Conservation (phyloP, 192 early-diverging fungal species). For the Coemansia sp. region DNA sequence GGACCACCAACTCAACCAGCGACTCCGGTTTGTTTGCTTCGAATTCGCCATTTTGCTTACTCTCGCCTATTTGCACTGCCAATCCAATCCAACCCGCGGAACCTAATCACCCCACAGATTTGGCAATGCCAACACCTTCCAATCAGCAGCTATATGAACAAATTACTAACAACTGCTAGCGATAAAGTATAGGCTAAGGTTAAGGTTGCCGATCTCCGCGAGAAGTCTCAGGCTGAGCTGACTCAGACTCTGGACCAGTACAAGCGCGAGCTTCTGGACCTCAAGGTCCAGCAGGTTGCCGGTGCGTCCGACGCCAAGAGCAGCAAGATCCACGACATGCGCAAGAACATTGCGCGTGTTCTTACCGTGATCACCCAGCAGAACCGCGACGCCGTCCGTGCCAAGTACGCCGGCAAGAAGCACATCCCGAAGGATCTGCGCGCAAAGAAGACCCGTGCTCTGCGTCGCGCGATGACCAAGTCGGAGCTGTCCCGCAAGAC, state of each 20-base stretch:
- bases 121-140: neutral
- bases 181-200: constrained; percentile 87
- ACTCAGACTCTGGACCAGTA: constrained; percentile 89
- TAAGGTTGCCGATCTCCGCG: constrained; percentile 92
- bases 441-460: constrained; percentile 97
- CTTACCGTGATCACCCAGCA: constrained; percentile 95
- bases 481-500: constrained; percentile 81
- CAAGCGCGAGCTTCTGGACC: constrained; percentile 89
- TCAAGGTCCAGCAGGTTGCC: constrained; percentile 94
- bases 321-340: constrained; percentile 77
- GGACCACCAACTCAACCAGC: too few species aligned
- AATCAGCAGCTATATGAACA: neutral
- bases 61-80: too few species aligned
- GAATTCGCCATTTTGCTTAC: too few species aligned
- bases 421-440: constrained; percentile 95
- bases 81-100: too few species aligned
- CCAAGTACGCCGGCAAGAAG: constrained; percentile 94
- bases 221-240: constrained; percentile 91
- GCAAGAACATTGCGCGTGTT: constrained; percentile 93
- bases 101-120: too few species aligned
- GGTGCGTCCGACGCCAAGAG: constrained; percentile 60
- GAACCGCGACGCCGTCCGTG: constrained; percentile 83
- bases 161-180: neutral
- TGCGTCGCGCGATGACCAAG: constrained; percentile 91
- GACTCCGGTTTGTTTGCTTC: too few species aligned